Conservation (phyloP, 2,329 filamentous ascomycete genomes). For the Alternaria burnsii region DNA sequence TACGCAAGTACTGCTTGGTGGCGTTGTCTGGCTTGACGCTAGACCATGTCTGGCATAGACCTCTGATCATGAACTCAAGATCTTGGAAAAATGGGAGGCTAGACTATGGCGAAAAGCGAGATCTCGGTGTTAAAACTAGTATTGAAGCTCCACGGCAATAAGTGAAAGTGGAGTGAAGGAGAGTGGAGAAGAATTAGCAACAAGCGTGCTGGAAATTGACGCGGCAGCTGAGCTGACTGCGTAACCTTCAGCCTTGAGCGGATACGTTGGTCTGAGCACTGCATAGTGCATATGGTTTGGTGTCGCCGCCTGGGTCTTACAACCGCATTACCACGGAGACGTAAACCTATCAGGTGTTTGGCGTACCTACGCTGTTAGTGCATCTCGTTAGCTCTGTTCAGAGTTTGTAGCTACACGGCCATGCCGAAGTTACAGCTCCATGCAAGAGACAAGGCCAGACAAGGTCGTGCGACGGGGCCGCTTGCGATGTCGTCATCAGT, state of each 20-base stretch:
- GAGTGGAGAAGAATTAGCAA: constrained; percentile 4
- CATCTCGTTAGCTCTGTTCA: constrained; percentile 11
- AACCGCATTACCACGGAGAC: neutral
- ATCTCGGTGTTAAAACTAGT: constrained; percentile 2
- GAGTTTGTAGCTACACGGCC: constrained; percentile 10
- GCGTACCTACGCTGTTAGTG: constrained; percentile 2
- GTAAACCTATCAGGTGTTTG: neutral
- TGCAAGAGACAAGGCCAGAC: neutral
- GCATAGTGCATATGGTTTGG: constrained; percentile 6
- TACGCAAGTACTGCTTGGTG: constrained; percentile 7
- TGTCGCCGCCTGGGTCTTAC: neutral
- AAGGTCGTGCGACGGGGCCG: neutral
- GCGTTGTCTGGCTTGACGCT: constrained; percentile 7
- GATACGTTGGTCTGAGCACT: constrained; percentile 7
- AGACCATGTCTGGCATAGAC: neutral
- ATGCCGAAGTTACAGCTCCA: constrained; percentile 7
- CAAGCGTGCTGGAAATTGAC: constrained; percentile 17
- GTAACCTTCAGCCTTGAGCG: constrained; percentile 13
- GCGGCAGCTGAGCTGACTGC: constrained; percentile 3
- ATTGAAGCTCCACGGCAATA: neutral
- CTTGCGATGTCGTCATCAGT: constrained; percentile 12
- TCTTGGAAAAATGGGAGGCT: constrained; percentile 2
- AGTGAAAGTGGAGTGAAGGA: neutral
- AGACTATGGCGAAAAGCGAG: neutral
- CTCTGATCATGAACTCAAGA: neutral